A percentile compares a stretch with the other conserved stretches of the same genome.
phyloP scores from a whole-genome alignment of 495 filamentous ascomycete genomes.

The Penicillium angulare region DNA sequence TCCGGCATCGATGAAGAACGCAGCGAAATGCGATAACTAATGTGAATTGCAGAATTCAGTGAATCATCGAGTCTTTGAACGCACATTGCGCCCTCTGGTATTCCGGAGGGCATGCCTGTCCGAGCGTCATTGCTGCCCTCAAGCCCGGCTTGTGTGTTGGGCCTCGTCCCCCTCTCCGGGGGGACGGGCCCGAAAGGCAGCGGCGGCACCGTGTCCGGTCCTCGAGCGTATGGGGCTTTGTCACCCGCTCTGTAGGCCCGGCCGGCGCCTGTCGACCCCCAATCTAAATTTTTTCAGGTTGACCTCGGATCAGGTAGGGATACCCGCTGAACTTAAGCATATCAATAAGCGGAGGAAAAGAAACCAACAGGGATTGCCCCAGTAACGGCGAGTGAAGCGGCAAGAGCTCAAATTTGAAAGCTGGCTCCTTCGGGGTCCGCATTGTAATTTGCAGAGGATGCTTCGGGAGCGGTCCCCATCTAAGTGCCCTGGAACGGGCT shows the following conservation, averaged over 20 bases:
- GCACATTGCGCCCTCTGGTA: slow-evolving; percentile 63
- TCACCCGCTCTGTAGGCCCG: slow-evolving; percentile 26
- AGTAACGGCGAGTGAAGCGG: slow-evolving; percentile 56
- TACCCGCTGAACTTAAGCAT: slow-evolving; percentile 67
- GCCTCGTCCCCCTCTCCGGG: background rate
- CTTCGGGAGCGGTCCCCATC: slow-evolving; percentile 51
- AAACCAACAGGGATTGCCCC: slow-evolving; percentile 31
- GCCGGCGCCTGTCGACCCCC: slow-evolving; percentile 14
- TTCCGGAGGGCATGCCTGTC: slow-evolving; percentile 47
- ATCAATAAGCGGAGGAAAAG: slow-evolving; percentile 27
- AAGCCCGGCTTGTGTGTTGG: slow-evolving; percentile 1
- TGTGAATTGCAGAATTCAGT: slow-evolving; percentile 73
- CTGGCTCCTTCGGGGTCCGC: slow-evolving; percentile 52
- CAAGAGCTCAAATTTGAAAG: slow-evolving; percentile 63
- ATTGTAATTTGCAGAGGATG: slow-evolving; percentile 68
- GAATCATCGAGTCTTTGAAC: slow-evolving; percentile 74
- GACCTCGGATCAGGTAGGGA: slow-evolving; percentile 68
- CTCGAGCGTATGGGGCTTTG: slow-evolving; percentile 44
- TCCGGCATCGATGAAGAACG: slow-evolving; percentile 73
- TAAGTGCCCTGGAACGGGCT: slow-evolving; percentile 61
- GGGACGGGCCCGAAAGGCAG: slow-evolving; percentile 42
- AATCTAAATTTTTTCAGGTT: slow-evolving; percentile 35
- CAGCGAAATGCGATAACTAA: slow-evolving; percentile 73
- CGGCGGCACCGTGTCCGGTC: slow-evolving; percentile 39
- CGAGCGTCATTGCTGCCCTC: slow-evolving; percentile 49